Evolutionary conservation across 768 basidiomycete genomes (phyloP), one percentile per base, ranked within the genome.

Genomic region (Naganishia friedmannii): DNA sequence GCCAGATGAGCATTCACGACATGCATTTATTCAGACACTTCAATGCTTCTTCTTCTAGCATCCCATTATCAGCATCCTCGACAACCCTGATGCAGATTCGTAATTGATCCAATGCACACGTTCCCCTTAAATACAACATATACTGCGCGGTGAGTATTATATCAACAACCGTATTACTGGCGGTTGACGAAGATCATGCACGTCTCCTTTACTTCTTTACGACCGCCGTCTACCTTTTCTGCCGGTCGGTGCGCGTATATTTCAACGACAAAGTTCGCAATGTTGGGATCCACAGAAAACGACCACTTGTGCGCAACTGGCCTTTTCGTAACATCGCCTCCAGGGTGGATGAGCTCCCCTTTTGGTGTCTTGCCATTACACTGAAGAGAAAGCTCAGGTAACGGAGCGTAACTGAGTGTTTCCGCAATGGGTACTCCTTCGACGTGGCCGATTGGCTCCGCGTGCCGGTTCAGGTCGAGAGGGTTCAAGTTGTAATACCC

Each of bases 181-280:
- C 60, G 60, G 34, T 63, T 63, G 9, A 63, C 60, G 29, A 63
- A 63, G 60, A 63, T 63, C 60, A 63, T 63, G 39, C 60, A 63
- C 37, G 60, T 63, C 60, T 63, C 60, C 26, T 63, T 63, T 2
- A 63, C 60, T 28, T 46, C 60, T 42, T 42, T 39, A 15, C 60
- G 39, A 28, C 37, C 60, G 10, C 60, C 60, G 10, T 42, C 39
- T 19, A 45, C 15, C 23, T 63, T 39, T 45, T 63, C 60, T 45
- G 60, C 39, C 8, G 60, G 39, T 21, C 60, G 39, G 21, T 42
- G 37, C 21, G 39, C 60, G 39, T 63, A 42, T 10, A 63, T 42
- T 29, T 63, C 60, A 1, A 63, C 42, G 21, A 63, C 60, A 46
- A 63, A 63, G 39, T 63, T 63, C 42, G 42, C 39, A 45, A 63